Conservation (phyloP, 1,284 basidiomycete genomes). For the Calocybe gambosa region DNA sequence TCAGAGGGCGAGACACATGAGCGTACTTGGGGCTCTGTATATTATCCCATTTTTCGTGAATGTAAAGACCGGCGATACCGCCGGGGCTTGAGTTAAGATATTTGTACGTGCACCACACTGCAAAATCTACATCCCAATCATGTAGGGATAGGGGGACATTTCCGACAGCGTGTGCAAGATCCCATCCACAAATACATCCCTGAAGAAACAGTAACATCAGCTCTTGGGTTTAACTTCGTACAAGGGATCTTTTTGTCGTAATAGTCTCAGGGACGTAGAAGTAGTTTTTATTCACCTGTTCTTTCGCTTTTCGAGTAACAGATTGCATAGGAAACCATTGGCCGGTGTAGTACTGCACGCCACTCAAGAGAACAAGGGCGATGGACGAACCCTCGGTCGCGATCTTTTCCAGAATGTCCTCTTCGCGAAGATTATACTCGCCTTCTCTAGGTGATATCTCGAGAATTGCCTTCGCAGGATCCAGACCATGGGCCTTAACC, state of each 20-base stretch:
- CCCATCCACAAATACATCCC: slow-evolving; percentile 93
- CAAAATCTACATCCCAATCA: slow-evolving; percentile 95
- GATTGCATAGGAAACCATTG: slow-evolving; percentile 86
- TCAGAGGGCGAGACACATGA: neutral
- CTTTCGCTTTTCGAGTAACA: slow-evolving; percentile 82
- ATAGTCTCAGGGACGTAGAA: slow-evolving; percentile 9
- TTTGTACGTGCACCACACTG: slow-evolving; percentile 98
- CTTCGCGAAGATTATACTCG: slow-evolving; percentile 83
- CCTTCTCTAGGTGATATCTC: slow-evolving; percentile 76
- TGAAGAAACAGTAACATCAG: slow-evolving; percentile 25
- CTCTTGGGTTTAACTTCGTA: neutral
- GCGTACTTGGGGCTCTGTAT: slow-evolving; percentile 52
- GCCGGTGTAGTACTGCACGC: slow-evolving; percentile 97
- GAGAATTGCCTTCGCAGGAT: slow-evolving; percentile 70
- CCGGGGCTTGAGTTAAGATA: slow-evolving; percentile 97
- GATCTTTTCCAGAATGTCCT: slow-evolving; percentile 83
- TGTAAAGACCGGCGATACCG: slow-evolving; percentile 88
- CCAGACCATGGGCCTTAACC: slow-evolving; percentile 73
- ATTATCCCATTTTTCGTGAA: slow-evolving; percentile 79
- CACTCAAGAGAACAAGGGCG: slow-evolving; percentile 85
- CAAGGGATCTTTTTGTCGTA: no score
- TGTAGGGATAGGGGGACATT: slow-evolving; percentile 89
- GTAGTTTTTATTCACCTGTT: slow-evolving; percentile 44
- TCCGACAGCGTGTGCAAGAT: slow-evolving; percentile 93
- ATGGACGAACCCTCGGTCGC: slow-evolving; percentile 70